Percentiles rank a stretch among this genome's conserved stretches.
Conservation (phyloP, 2,329 filamentous ascomycete species). For the Colletotrichum liriopes region DNA sequence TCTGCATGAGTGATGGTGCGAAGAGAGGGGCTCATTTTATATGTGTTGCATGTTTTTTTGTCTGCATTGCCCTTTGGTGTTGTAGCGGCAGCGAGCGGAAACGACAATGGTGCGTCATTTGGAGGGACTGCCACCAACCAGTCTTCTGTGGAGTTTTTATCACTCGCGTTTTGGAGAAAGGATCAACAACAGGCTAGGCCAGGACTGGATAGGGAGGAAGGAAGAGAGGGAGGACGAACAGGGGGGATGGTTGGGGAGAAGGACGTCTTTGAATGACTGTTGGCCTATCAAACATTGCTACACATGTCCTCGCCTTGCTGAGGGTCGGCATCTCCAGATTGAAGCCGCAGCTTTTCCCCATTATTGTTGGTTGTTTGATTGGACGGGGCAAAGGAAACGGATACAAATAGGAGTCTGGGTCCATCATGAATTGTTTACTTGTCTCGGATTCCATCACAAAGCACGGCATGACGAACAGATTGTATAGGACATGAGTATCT, state of each 20-base stretch:
- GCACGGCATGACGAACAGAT: conserved; percentile 16
- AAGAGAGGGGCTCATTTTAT: background rate
- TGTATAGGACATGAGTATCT: conserved; percentile 13
- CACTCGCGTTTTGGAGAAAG: conserved; percentile 11
- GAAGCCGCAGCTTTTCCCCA: background rate
- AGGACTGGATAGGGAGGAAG: background rate
- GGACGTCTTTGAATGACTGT: conserved; percentile 11
- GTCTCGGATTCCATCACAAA: background rate
- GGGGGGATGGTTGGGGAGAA: background rate
- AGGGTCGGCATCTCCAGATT: background rate
- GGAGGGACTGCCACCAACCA: background rate
- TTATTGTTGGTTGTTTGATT: conserved; percentile 9
- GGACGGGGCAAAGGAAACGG: background rate
- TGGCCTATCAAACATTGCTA: conserved; percentile 9
- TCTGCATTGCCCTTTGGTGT: conserved; percentile 26
- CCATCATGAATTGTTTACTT: conserved; percentile 1
- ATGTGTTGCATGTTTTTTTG: conserved; percentile 20
- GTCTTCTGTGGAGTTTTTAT: conserved; percentile 7
- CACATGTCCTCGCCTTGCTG: conserved; percentile 8
- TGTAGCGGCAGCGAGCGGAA: conserved; percentile 33
- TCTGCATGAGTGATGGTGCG: conserved; percentile 1
- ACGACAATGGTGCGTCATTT: conserved; percentile 13
- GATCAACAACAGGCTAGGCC: background rate
- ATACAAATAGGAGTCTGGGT: conserved; percentile 20
- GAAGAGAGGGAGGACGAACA: background rate